Evolutionary conservation across 805 yeast genomes (phyloP).

Genomic region (Lachancea thermotolerans): DNA sequence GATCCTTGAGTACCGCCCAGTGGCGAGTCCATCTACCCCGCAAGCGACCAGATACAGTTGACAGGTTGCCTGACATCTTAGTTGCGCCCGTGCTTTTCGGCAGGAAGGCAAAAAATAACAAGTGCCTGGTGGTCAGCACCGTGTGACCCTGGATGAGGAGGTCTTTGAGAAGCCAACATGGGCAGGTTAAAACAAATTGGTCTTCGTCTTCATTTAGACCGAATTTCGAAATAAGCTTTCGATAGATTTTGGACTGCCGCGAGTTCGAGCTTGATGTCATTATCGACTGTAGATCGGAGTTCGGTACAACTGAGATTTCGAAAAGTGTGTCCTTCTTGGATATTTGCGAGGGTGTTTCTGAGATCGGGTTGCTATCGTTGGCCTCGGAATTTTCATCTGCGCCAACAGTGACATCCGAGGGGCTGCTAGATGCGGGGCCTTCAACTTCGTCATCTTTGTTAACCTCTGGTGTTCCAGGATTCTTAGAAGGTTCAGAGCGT

Average conservation of each 20-base stretch:
- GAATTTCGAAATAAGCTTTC: constrained; percentile 34
- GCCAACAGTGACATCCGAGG: background rate
- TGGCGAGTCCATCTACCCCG: constrained; percentile 39
- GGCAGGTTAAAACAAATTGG: constrained; percentile 50
- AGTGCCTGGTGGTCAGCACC: constrained; percentile 55
- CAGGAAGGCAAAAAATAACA: constrained; percentile 72
- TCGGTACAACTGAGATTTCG: constrained; percentile 24
- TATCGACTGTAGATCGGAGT: constrained; percentile 9
- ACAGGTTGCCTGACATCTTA: constrained; percentile 44
- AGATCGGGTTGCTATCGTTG: background rate
- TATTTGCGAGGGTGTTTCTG: constrained; percentile 2
- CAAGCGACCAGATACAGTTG: constrained; percentile 8
- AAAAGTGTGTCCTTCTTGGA: constrained; percentile 21
- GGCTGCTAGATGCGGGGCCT: background rate
- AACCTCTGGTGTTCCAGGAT: background rate
- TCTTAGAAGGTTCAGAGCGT: no score
- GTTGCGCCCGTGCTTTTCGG: constrained; percentile 48
- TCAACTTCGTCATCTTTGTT: background rate
- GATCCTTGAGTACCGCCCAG: constrained; percentile 76
- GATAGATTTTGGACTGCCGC: constrained; percentile 34
- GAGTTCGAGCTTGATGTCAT: constrained; percentile 14
- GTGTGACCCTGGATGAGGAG: constrained; percentile 83
- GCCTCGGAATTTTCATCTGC: background rate
- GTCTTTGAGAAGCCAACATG: constrained; percentile 77
- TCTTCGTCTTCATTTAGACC: constrained; percentile 46